These are phyloP conservation scores for Trametes hirsuta DNA, from an alignment of 1,284 basidiomycete genomes.

Conservation along the genomic window DNA sequence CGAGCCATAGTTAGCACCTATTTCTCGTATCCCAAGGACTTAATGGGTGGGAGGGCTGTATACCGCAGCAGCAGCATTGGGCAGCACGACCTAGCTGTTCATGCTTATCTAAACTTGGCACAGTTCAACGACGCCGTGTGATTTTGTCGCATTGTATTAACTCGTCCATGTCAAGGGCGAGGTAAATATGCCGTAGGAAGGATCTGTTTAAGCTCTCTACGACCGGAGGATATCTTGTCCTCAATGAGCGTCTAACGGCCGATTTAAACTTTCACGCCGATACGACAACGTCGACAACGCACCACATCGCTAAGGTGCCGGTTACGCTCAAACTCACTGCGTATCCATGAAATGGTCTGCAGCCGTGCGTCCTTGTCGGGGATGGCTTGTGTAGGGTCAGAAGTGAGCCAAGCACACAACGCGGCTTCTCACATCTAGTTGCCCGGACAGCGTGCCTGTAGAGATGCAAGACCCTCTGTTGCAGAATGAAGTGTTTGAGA, in stretches of 20 bases:
- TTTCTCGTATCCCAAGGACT: too few relatives aligned
- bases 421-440: slow-evolving; percentile 54
- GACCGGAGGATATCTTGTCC: slow-evolving; percentile 45
- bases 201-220: slow-evolving; percentile 59
- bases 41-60: too few relatives aligned
- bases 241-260: slow-evolving; percentile 31
- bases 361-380: slow-evolving; percentile 58
- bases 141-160: too few relatives aligned
- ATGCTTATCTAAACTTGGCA: neutral
- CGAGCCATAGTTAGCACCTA: too few relatives aligned
- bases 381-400: slow-evolving; percentile 51
- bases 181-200: slow-evolving; percentile 31
- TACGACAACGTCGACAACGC: neutral
- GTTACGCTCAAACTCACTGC: slow-evolving; percentile 70
- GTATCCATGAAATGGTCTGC: slow-evolving; percentile 75
- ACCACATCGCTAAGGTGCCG: slow-evolving; percentile 61
- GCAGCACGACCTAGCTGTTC: too few relatives aligned
- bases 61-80: too few relatives aligned
- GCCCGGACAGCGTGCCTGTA: slow-evolving; percentile 71
- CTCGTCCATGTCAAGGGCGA: neutral
- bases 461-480: slow-evolving; percentile 58
- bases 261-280: neutral
- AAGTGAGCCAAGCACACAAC: neutral
- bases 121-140: neutral
- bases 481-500: slow-evolving; percentile 76